A percentile compares a stretch with the other conserved stretches of the same genome.
Conservation (phyloP, 108 stramenopile genomes). For the Schizochytrium sp. region DNA sequence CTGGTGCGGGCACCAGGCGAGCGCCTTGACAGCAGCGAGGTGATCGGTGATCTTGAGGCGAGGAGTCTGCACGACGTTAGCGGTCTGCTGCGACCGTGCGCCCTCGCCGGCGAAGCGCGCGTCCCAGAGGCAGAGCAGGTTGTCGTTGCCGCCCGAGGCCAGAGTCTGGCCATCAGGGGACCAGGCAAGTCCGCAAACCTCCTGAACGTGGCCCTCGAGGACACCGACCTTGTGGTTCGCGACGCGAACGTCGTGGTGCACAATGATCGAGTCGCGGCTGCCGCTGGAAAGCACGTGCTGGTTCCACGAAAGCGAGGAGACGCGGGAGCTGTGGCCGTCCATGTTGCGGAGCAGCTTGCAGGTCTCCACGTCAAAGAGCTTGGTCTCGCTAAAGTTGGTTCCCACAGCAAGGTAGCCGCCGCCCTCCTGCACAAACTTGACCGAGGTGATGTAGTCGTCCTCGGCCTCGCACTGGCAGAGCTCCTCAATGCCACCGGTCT, state of each 20-base stretch:
- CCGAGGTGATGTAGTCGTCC: constrained; percentile 90
- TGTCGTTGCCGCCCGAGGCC: constrained; percentile 97
- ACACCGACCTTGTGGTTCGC: constrained; percentile 71
- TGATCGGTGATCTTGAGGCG: constrained; percentile 73
- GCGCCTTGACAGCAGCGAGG: constrained; percentile 92
- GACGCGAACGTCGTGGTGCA: constrained; percentile 92
- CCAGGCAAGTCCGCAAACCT: constrained; percentile 96
- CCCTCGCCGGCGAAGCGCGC: constrained; percentile 60
- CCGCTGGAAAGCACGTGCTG: constrained; percentile 77
- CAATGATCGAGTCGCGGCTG: constrained; percentile 74
- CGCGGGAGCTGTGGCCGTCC: constrained; percentile 79
- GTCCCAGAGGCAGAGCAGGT: constrained; percentile 94
- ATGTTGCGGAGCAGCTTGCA: constrained; percentile 65
- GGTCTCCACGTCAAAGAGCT: constrained; percentile 73
- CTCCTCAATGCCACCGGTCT: constrained; percentile 82
- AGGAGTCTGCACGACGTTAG: constrained; percentile 39
- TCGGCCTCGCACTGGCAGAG: constrained; percentile 68
- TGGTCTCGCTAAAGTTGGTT: constrained; percentile 67
- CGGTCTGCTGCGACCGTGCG: constrained; percentile 28
- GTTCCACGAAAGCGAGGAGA: constrained; percentile 89
- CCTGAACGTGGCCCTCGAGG: constrained; percentile 67
- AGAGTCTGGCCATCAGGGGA: constrained; percentile 81
- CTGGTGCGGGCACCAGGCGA: constrained; percentile 97
- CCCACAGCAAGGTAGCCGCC: constrained; percentile 78
- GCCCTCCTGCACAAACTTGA: constrained; percentile 73